Evolutionary conservation across 768 basidiomycete genomes (phyloP).

Genomic region (Xerocomellus dryophilus): DNA sequence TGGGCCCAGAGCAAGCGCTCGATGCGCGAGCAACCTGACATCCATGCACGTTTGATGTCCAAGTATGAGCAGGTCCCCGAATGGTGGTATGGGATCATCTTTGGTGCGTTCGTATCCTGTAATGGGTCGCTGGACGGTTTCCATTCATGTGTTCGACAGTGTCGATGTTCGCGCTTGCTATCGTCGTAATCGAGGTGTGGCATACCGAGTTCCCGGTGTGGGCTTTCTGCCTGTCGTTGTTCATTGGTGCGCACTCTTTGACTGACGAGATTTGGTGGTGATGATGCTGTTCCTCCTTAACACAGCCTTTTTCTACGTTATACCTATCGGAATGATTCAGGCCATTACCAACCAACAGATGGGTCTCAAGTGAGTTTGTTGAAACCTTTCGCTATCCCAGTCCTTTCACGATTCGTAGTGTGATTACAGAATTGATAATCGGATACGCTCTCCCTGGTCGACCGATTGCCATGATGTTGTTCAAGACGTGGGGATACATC

Average conservation of each 20-base stretch:
- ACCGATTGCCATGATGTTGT: slow-evolving; percentile 80
- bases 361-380: slow-evolving; percentile 41
- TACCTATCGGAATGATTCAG: slow-evolving; percentile 76
- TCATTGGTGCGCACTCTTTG: slow-evolving; percentile 23
- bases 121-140: not conserved
- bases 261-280: not conserved
- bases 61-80: slow-evolving; percentile 56
- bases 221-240: slow-evolving; percentile 40
- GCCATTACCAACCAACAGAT: slow-evolving; percentile 80
- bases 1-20: slow-evolving; percentile 67
- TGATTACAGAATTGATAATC: slow-evolving; percentile 71
- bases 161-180: slow-evolving; percentile 55
- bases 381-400: not conserved
- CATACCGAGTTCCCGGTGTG: slow-evolving; percentile 46
- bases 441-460: slow-evolving; percentile 56
- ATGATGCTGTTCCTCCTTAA: not conserved
- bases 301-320: slow-evolving; percentile 54
- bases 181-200: slow-evolving; percentile 60
- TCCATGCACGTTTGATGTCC: slow-evolving; percentile 60
- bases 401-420: slow-evolving; percentile 28
- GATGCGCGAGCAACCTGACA: slow-evolving; percentile 75
- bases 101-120: slow-evolving; percentile 16
- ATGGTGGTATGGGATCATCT: slow-evolving; percentile 50
- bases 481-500: slow-evolving; percentile 72
- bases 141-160: slow-evolving; percentile 18